These are phyloP conservation scores for Vitis hybrid DNA, from an alignment of 177 flowering plant genomes.

Conservation along the genomic window DNA sequence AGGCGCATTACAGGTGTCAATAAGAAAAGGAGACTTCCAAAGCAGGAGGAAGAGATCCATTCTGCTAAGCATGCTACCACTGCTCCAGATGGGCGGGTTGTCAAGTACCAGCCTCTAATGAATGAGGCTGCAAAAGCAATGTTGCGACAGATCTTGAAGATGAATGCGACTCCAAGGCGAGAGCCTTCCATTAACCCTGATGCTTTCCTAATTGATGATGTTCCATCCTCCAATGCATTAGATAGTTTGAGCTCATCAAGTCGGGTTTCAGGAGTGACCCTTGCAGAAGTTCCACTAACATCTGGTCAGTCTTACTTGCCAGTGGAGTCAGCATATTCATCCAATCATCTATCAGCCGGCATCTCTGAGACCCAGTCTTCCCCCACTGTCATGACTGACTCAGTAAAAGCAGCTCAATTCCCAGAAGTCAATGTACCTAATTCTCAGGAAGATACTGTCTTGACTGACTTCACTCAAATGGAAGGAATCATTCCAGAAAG, in stretches of 20 bases:
- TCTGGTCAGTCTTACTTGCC: conserved; percentile 33
- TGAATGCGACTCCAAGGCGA: conserved; percentile 33
- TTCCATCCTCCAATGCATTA: conserved; percentile 31
- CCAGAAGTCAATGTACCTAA: conserved; percentile 9
- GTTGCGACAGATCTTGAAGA: conserved; percentile 44
- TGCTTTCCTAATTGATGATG: conserved; percentile 48
- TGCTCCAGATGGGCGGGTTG: conserved; percentile 42
- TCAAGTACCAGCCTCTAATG: conserved; percentile 56
- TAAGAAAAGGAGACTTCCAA: conserved; percentile 63
- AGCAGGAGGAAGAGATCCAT: conserved; percentile 38
- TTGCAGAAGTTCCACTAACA: conserved; percentile 51
- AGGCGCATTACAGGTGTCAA: conserved; percentile 34
- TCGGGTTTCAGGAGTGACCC: conserved; percentile 50
- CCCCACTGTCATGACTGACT: neutral
- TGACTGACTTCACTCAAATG: conserved; percentile 13
- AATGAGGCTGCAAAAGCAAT: conserved; percentile 60
- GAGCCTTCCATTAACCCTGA: conserved; percentile 30
- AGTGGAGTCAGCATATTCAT: conserved; percentile 25
- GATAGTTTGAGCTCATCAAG: conserved; percentile 35
- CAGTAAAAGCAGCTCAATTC: conserved; percentile 4
- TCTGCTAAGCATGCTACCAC: conserved; percentile 6
- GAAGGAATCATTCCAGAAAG: conserved; percentile 19
- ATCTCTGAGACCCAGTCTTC: conserved; percentile 39
- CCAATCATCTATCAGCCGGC: conserved; percentile 19
- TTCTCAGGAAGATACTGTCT: conserved; percentile 9